Evolutionary conservation across 345 rosid species (phyloP).

Genomic region (Punica granatum): DNA sequence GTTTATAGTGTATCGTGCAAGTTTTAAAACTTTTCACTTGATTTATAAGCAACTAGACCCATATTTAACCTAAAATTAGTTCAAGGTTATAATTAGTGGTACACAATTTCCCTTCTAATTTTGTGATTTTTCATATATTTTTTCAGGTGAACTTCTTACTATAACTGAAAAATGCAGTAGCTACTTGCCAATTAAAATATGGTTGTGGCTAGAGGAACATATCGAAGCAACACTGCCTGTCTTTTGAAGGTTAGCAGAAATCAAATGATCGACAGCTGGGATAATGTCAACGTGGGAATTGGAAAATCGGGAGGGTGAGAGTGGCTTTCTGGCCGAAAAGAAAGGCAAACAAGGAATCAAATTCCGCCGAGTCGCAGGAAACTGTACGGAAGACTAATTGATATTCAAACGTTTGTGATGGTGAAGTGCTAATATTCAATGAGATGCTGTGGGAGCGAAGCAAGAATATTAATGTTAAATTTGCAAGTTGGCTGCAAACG

Average conservation of each 20-base stretch:
- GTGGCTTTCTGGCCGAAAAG: not conserved
- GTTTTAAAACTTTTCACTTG: no score
- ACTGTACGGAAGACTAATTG: not conserved
- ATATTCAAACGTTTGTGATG: not conserved
- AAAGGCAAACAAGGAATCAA: not conserved
- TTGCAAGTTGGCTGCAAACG: not conserved
- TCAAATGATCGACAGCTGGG: not conserved
- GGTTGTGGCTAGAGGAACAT: not conserved
- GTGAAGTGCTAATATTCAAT: not conserved
- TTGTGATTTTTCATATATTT: not conserved
- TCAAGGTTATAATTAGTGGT: no score
- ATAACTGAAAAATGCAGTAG: no score
- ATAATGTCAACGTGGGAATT: not conserved
- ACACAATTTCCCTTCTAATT: no score
- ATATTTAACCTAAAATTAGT: no score
- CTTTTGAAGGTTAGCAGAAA: not conserved
- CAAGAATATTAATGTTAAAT: not conserved
- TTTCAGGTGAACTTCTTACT: no score
- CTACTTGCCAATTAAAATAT: not conserved
- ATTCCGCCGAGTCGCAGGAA: conserved; percentile 3
- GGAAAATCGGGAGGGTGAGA: not conserved
- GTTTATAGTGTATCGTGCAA: no score
- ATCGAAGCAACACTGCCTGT: not conserved
- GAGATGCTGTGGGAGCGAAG: no score
- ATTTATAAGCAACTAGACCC: no score